Percentiles rank a stretch among this genome's conserved stretches.
These are phyloP conservation scores for Plasmodium vivax DNA, from an alignment of 169 alveolate genomes.

Conservation along the genomic window DNA sequence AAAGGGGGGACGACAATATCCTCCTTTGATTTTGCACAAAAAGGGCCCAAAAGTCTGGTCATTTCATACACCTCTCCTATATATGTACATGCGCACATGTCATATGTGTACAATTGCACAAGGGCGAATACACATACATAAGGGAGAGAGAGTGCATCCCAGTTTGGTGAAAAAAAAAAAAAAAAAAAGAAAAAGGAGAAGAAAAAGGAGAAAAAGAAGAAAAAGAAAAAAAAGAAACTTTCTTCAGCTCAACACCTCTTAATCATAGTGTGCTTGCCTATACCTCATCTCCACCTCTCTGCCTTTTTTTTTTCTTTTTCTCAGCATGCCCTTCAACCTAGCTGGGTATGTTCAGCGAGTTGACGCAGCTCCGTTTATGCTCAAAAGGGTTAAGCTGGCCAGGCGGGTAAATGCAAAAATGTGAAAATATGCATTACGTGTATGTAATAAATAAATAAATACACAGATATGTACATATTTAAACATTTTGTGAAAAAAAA, in stretches of 20 bases:
- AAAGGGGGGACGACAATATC: not conserved
- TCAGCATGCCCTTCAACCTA: not conserved
- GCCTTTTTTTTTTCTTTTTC: not conserved
- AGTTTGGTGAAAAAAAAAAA: not conserved
- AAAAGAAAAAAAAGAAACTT: too few species aligned
- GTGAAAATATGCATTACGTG: not conserved
- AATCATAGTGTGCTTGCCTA: not conserved
- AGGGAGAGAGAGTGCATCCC: not conserved
- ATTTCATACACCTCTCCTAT: not conserved
- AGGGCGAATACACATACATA: not conserved
- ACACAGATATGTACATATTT: conserved; percentile 6
- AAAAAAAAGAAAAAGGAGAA: too few species aligned
- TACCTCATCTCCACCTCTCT: not conserved
- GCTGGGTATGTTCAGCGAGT: not conserved
- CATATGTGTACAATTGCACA: too few species aligned
- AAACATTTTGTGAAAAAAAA: not conserved
- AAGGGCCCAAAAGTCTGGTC: not conserved
- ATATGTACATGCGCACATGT: not conserved
- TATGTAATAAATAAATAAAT: not conserved
- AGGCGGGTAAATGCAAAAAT: not conserved
- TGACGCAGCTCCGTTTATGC: not conserved
- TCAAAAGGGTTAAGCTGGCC: not conserved
- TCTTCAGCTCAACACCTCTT: not conserved
- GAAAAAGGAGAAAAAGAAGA: too few species aligned
- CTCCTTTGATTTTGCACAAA: not conserved